Evolutionary conservation across 441 rosid species (phyloP).

Genomic region (Brassica hybrid): DNA sequence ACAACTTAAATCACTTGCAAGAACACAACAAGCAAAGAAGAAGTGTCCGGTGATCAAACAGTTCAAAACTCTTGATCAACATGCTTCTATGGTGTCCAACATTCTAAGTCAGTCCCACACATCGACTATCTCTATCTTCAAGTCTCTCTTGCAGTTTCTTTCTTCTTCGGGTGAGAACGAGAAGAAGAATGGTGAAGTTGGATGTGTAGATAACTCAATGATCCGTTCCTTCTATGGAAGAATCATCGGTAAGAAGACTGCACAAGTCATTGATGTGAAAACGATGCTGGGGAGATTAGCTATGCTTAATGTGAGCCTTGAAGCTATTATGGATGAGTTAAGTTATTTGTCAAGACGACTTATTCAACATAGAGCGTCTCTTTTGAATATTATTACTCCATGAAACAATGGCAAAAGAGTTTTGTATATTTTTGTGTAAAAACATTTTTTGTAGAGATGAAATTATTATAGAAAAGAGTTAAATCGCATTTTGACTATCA

Average conservation of each 20-base stretch:
- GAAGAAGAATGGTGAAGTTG: constrained; percentile 52
- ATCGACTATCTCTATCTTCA: constrained; percentile 44
- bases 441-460: constrained; percentile 17
- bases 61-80: constrained; percentile 31
- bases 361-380: constrained; percentile 63
- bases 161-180: constrained; percentile 35
- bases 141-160: constrained; percentile 54
- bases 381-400: constrained; percentile 58
- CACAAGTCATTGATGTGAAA: constrained; percentile 36
- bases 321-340: constrained; percentile 51
- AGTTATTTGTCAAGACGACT: constrained; percentile 55
- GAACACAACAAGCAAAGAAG: constrained; percentile 54
- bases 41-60: constrained; percentile 26
- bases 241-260: constrained; percentile 43
- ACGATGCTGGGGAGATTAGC: constrained; percentile 48
- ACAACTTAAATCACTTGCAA: constrained; percentile 44
- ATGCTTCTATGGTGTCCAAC: constrained; percentile 41
- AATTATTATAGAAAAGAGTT: constrained; percentile 18
- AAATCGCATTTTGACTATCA: neutral
- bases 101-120: constrained; percentile 55
- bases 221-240: constrained; percentile 32
- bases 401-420: constrained; percentile 22
- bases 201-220: constrained; percentile 51
- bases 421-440: constrained; percentile 33
- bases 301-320: constrained; percentile 44